These are phyloP conservation scores for Kwoniella shivajii DNA, from an alignment of 1,284 basidiomycete species.

Conservation along the genomic window DNA sequence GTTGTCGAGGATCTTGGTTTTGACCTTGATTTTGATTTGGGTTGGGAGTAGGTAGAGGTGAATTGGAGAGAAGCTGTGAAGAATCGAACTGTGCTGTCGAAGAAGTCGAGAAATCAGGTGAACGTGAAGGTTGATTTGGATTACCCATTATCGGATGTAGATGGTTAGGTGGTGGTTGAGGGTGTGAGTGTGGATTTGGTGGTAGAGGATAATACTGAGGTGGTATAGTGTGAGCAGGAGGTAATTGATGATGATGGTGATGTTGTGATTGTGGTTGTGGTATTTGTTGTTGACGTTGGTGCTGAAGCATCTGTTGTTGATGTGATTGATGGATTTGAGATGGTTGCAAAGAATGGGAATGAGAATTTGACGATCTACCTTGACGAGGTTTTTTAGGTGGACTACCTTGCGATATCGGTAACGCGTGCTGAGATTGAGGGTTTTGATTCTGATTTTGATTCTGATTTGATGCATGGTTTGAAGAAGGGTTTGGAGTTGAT, in stretches of 20 bases:
- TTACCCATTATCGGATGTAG: background rate
- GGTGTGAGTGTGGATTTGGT: constrained; percentile 1
- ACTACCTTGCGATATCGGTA: constrained; percentile 20
- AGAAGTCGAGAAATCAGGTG: constrained; percentile 9
- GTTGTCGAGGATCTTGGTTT: too few species aligned
- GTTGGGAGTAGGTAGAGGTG: constrained; percentile 3
- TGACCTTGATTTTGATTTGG: background rate
- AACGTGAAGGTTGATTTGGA: background rate
- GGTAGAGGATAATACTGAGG: constrained; percentile 4
- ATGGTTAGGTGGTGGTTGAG: background rate
- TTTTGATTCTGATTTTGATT: constrained; percentile 10
- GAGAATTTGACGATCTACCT: background rate
- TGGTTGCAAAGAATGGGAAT: background rate
- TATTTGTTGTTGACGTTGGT: background rate
- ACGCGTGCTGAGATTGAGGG: constrained; percentile 9
- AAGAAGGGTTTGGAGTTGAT: background rate
- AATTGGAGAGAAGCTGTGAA: constrained; percentile 1
- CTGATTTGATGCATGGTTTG: constrained; percentile 17
- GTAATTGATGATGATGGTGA: constrained; percentile 17
- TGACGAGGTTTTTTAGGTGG: constrained; percentile 22
- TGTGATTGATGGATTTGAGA: background rate
- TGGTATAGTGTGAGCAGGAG: constrained; percentile 1
- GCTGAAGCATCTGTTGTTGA: background rate
- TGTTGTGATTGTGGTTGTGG: constrained; percentile 2
- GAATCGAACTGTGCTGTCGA: constrained; percentile 4